Evolutionary conservation across 257 asterid genomes (phyloP).

Genomic region (Solanum pennellii): DNA sequence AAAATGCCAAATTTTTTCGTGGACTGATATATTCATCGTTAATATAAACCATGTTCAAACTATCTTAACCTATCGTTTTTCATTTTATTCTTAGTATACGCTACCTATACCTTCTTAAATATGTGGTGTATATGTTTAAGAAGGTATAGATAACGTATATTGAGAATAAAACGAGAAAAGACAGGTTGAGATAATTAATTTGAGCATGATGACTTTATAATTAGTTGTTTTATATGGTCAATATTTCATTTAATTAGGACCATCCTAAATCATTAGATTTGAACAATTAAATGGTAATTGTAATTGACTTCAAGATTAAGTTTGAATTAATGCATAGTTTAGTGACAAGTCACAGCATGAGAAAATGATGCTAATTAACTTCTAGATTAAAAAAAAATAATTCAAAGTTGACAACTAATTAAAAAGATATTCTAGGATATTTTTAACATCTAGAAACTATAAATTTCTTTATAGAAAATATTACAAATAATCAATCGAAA

Average conservation of each 20-base stretch:
- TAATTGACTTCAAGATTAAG: neutral
- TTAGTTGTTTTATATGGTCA: neutral
- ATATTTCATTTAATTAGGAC: neutral
- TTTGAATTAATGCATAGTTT: neutral
- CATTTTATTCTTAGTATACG: neutral
- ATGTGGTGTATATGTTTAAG: neutral
- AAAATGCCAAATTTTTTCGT: no score
- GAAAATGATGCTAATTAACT: neutral
- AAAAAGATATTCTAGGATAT: neutral
- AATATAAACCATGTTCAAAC: neutral
- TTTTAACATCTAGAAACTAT: neutral
- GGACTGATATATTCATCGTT: neutral
- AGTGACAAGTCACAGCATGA: neutral
- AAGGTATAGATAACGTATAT: neutral
- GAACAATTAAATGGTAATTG: neutral
- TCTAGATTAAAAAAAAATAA: neutral
- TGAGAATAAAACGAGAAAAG: neutral
- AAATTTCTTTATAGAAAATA: neutral
- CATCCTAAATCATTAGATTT: neutral
- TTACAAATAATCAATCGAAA: neutral
- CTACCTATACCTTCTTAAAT: neutral
- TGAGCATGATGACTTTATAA: neutral
- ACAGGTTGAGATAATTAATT: neutral
- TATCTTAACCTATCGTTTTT: neutral
- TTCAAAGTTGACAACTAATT: neutral